Conservation (phyloP, 176 grass and related monocot genomes). For the Elaeis guineensis region DNA sequence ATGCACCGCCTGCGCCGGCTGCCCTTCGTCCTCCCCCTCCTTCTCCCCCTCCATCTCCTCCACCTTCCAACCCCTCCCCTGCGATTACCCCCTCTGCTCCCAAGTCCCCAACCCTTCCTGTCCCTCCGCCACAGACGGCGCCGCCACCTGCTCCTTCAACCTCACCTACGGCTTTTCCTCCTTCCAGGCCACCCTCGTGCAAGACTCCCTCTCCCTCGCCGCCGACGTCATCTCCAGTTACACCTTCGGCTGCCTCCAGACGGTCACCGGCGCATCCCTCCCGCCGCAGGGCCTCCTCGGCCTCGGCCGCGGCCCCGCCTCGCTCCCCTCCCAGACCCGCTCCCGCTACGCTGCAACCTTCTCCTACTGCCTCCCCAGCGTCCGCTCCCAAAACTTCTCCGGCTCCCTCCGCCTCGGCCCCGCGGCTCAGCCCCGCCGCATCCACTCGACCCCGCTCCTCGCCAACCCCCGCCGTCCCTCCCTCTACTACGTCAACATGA, state of each 20-base stretch:
- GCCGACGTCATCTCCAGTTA: constrained; percentile 52
- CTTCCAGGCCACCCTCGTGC: constrained; percentile 54
- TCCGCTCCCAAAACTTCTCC: constrained; percentile 87
- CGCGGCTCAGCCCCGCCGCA: constrained; percentile 39
- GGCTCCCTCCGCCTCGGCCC: constrained; percentile 77
- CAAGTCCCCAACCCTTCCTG: constrained; percentile 37
- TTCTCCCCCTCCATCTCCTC: constrained; percentile 71
- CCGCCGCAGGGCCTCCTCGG: constrained; percentile 71
- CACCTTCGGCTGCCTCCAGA: constrained; percentile 72
- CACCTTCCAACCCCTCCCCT: constrained; percentile 56
- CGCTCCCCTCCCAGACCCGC: constrained; percentile 55
- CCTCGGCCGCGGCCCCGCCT: constrained; percentile 59
- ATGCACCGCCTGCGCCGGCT: constrained; percentile 70
- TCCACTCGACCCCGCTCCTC: constrained; percentile 53
- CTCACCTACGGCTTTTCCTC: constrained; percentile 50
- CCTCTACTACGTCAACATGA: constrained; percentile 90
- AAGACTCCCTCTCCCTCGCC: constrained; percentile 54
- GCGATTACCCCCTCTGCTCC: constrained; percentile 70
- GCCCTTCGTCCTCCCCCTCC: constrained; percentile 35
- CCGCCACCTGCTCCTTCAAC: constrained; percentile 41
- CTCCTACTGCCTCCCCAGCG: constrained; percentile 93
- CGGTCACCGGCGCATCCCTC: constrained; percentile 51
- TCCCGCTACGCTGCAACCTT: constrained; percentile 59
- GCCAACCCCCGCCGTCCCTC: constrained; percentile 77
- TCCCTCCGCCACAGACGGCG: not conserved